Evolutionary conservation across 1,284 basidiomycete species (phyloP), one percentile per base, ranked within the genome.

Genomic region (Crucibulum parvulum): DNA sequence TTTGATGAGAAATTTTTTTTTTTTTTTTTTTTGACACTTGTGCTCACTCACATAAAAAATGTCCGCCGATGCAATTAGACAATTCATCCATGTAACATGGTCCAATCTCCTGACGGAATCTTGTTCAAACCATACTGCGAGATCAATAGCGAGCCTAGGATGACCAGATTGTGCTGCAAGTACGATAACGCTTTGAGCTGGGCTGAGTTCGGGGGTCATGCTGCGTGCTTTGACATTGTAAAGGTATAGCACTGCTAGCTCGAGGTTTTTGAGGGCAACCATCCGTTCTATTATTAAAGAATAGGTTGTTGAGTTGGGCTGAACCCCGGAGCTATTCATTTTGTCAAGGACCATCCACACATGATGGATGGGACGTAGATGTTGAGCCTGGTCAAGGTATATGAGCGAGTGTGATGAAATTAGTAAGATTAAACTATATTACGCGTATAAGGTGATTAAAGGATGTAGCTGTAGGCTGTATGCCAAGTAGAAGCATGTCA

Each of bases 381-480:
- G 80, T 56, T 77, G 74, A 5, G 79, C 78, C 79, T 78, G 37
- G 15, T 48, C 62, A 63, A 8, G 46, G 31, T 16, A 16, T 36
- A 45, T 31, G 18, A 43, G 51, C 34, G 45, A 57, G 39, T 51
- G 52, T 31, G 60, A 11, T 34, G 37, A n/a, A 37, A 9, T 34
- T 31, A 45, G 35, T 7, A 55, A 58, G 2, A n/a, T 4, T 18
- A 10, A 45, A 10, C 9, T 9, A 56, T 36, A 75, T 67, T 71
- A 91, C 91, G 62, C 83, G 72, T 56, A 95, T 75, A 15, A 95
- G 78, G 47, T 82, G 75, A 63, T 91, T 87, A 75, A 89, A 92
- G 4, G 87, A 84, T 56, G 83, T 78, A 3, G 80, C 65, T 60
- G 88, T 82, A 1, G 88, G 91, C 18, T 71, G 63, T 35, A 95